A percentile compares a stretch with the other conserved stretches of the same genome.
These are phyloP conservation scores for maize (Zea mays) DNA, from an alignment of 176 grass and related monocot species.

Conservation along the genomic window DNA sequence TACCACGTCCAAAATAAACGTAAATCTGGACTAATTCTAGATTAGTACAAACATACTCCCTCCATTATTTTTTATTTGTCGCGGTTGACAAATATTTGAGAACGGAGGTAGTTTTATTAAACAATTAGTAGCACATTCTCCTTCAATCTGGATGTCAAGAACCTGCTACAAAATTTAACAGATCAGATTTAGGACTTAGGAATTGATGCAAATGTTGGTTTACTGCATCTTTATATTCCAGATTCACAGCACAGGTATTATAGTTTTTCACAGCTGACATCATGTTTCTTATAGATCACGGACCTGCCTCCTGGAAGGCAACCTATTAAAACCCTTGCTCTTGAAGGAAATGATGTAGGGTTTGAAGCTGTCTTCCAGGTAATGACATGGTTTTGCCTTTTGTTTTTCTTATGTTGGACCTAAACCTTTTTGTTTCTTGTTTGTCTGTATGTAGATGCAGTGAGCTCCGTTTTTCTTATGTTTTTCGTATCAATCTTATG, in stretches of 20 bases:
- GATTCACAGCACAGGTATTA: slow-evolving; percentile 17
- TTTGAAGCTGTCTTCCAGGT: slow-evolving; percentile 87
- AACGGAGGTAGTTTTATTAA: neutral
- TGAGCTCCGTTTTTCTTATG: neutral
- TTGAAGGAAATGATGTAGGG: slow-evolving; percentile 88
- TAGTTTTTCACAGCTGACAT: slow-evolving; percentile 25
- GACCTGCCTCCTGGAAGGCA: slow-evolving; percentile 89
- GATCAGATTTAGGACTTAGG: slow-evolving; percentile 23
- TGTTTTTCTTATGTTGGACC: slow-evolving; percentile 26
- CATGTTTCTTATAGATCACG: slow-evolving; percentile 59
- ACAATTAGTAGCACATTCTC: neutral
- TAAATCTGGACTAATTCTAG: neutral
- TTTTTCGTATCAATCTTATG: neutral
- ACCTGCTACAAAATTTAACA: slow-evolving; percentile 8
- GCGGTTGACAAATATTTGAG: no score
- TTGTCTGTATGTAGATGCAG: slow-evolving; percentile 12
- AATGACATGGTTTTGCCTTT: slow-evolving; percentile 29
- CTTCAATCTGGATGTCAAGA: neutral
- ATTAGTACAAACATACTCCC: neutral
- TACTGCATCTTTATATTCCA: slow-evolving; percentile 17
- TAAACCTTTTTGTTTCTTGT: slow-evolving; percentile 26
- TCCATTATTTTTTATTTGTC: no score
- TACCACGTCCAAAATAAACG: neutral
- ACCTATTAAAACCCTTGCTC: slow-evolving; percentile 69
- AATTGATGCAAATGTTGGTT: slow-evolving; percentile 25